A percentile compares a stretch with the other conserved stretches of the same genome.
phyloP scores from a whole-genome alignment of 2,329 filamentous ascomycete species.

The Helminthosporium solani region DNA sequence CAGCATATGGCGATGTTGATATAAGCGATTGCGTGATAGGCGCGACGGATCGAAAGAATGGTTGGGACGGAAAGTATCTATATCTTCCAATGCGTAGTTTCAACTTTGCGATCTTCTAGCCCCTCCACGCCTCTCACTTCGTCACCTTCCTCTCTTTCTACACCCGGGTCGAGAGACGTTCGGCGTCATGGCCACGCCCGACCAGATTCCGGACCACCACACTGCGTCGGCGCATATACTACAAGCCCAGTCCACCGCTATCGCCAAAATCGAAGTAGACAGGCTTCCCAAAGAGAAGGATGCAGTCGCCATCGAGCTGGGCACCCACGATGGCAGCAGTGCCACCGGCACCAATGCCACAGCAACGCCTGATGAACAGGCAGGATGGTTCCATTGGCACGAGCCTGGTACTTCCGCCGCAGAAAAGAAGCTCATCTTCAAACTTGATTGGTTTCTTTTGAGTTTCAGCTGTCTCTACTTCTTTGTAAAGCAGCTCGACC shows the following conservation, averaged over 20 bases:
- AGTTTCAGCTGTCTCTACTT: constrained; percentile 19
- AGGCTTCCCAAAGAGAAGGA: not conserved
- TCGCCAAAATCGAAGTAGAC: not conserved
- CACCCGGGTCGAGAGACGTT: not conserved
- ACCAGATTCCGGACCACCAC: not conserved
- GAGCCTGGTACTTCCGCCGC: constrained; percentile 12
- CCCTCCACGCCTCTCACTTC: too few relatives aligned
- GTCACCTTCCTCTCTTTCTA: too few relatives aligned
- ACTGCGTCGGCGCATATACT: not conserved
- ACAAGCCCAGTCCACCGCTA: not conserved
- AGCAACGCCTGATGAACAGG: not conserved
- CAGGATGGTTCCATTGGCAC: constrained; percentile 9
- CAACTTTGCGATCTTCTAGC: too few relatives aligned
- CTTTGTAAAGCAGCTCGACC: constrained; percentile 23
- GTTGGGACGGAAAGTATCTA: not conserved
- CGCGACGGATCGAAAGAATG: not conserved
- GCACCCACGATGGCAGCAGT: constrained; percentile 1
- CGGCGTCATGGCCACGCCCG: not conserved
- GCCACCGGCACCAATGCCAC: not conserved
- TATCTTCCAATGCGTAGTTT: not conserved
- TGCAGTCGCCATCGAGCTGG: not conserved
- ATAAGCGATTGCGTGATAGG: constrained; percentile 1
- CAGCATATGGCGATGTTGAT: not conserved
- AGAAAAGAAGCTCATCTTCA: constrained; percentile 18
- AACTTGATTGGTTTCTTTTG: constrained; percentile 17